Percentiles rank a stretch among this genome's conserved stretches.
Evolutionary conservation across 2,329 filamentous ascomycete genomes (phyloP).

Genomic region (Metarhizium anisopliae): DNA sequence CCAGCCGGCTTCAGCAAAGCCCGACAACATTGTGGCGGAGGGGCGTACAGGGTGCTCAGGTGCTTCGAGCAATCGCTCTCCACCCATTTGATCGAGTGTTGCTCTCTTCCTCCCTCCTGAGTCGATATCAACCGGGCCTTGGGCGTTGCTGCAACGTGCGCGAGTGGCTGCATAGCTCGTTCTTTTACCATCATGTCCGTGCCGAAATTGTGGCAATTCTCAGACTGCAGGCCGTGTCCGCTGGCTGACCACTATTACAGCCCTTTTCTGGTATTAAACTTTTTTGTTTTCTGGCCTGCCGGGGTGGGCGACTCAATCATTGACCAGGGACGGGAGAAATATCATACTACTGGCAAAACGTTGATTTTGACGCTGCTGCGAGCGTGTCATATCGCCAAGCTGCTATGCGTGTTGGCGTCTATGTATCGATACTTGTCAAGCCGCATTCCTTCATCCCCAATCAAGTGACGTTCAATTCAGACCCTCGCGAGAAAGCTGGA

Average conservation of each 20-base stretch:
- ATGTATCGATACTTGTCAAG: background rate
- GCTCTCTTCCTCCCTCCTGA: background rate
- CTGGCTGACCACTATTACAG: background rate
- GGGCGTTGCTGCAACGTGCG: background rate
- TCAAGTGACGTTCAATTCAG: background rate
- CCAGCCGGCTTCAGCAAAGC: constrained; percentile 5
- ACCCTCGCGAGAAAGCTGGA: background rate
- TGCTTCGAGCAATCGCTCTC: background rate
- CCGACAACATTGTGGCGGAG: constrained; percentile 18
- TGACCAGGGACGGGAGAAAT: too few species aligned
- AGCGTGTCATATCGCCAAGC: background rate
- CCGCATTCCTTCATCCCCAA: background rate
- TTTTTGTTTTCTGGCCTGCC: background rate
- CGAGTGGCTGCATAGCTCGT: constrained; percentile 1
- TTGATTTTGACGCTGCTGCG: background rate
- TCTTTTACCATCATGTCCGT: background rate
- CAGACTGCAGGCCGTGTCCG: background rate
- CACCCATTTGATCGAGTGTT: background rate
- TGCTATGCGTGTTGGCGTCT: background rate
- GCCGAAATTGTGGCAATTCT: background rate
- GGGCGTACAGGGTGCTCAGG: background rate
- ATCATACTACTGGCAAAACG: background rate
- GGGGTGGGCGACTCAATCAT: background rate
- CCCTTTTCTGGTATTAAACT: background rate
- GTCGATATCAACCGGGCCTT: background rate